Evolutionary conservation across 2,329 filamentous ascomycete species (phyloP), one percentile per base, ranked within the genome.

Genomic region (Colletotrichum endophyticum): DNA sequence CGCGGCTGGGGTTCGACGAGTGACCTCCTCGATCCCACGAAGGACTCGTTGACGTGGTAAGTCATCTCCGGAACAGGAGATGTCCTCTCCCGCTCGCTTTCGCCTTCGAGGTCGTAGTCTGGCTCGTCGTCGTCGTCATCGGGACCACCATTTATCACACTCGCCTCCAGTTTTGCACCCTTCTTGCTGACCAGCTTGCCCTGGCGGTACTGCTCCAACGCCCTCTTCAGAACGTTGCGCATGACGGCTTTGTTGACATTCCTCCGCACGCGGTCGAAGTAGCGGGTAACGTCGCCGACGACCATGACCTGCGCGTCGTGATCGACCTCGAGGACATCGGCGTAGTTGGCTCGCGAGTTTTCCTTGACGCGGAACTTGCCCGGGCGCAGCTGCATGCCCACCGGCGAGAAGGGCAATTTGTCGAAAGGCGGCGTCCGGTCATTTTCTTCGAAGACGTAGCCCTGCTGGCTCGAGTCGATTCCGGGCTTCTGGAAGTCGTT

Each of bases 231-330:
- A 15, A 76, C 73, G 73, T 76, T 69, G 32, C 73, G 73, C 73
- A 76, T 76, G 34, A 76, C 73, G 44, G 73, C 73, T 66, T 76
- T 76, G 70, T 76, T 76, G 15, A 76, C 73, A 27, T 76, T 76
- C 32, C 73, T 44, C 27, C 73, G 73, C 13, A 76, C 73, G 19
- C 73, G 73, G 44, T 76, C 73, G 15, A 76, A 76, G 36, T 76
- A 76, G 53, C 73, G 59, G 36, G 73, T 70, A 5, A 76, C 73
- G 70, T 76, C 77, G 70, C 74, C 62, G 44, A 76, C 64, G 53
- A 77, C 70, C 70, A 78, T 71, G 67, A 78, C 74, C 74, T 78
- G 70, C 56, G 74, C 70, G 16, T 77, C 70, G 75, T 72, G 75
- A 16, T 78, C 77, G 64, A 77, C 59, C 73, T 76, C 73, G 59